Conservation (phyloP, 257 asterid genomes). For the Ophiorrhiza pumila region DNA sequence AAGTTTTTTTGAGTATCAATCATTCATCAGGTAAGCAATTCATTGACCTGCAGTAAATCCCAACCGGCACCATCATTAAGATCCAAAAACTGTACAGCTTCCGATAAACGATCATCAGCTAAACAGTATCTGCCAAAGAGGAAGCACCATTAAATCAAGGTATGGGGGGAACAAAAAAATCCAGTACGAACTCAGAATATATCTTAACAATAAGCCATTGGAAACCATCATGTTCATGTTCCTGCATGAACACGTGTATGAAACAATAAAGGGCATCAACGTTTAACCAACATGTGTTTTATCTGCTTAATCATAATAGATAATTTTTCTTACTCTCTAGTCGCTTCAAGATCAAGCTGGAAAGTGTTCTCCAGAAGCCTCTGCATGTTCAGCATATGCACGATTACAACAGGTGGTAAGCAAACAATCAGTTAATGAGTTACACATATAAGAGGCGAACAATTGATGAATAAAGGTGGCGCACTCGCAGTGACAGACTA, state of each 20-base stretch:
- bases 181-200: too few species aligned
- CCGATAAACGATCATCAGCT: constrained; percentile 72
- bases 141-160: background rate
- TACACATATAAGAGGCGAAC: background rate
- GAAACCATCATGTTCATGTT: background rate
- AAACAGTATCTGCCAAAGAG: constrained; percentile 56
- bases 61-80: constrained; percentile 77
- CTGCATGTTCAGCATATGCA: constrained; percentile 36
- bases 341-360: constrained; percentile 76
- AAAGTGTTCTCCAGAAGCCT: constrained; percentile 90
- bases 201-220: too few species aligned
- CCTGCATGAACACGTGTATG: background rate
- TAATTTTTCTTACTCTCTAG: constrained; percentile 71
- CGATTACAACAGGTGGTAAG: background rate
- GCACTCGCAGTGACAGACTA: constrained; percentile 73
- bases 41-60: constrained; percentile 83
- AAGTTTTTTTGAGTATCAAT: background rate
- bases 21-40: constrained; percentile 10
- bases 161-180: too few species aligned
- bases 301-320: background rate
- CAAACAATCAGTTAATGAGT: constrained; percentile 2
- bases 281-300: background rate
- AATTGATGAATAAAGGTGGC: constrained; percentile 20
- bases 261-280: too few species aligned
- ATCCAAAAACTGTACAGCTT: constrained; percentile 82